Evolutionary conservation across 768 basidiomycete genomes (phyloP), one percentile per base, ranked within the genome.

Genomic region (Lentinula guzmanii): DNA sequence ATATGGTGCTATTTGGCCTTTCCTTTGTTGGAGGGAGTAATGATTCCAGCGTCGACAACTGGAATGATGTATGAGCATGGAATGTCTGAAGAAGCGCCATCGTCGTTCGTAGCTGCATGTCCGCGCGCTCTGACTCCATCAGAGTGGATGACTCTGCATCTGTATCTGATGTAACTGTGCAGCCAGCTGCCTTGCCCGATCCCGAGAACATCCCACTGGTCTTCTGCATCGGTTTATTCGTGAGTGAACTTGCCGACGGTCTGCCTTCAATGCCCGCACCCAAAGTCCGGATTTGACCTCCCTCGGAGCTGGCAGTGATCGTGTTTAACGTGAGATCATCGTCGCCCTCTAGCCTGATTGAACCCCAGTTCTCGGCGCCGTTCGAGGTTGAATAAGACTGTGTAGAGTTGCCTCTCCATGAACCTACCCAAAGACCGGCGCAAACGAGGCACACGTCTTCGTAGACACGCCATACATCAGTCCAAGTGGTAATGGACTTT

Each of bases 401-500:
- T 0, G 71, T 64, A 0, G 83, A 79, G 60, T 81, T 79, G 37
- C 76, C 75, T 33, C 86, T 78, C 85, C 81, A 89, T 3, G 81
- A 77, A 13, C 90, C 88, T 67, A 87, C 81, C 90, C 90, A 93
- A n/a, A 91, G 77, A 2, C 89, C 85, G 0, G 90, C 91, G 67
- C 91, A 93, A 50, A 91, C 77, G 43, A 92, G 76, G 63, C 92
- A 93, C 21, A 89, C 87, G 62, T 93, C 92, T 72, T 94, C 91
- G 66, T 93, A 94, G 11, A 93, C 77, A 28, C 84, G 82, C 90
- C 90, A 92, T 7, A 82, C 82, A 63, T 92, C 91, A 13, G 84
- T 79, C 88, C 89, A 91, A 2, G 78, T 65, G 3, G 83, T 77
- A 18, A 81, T 68, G 8, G 76, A 62, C 59, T 76, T 80, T 10